phyloP scores from a whole-genome alignment of 306 rosid genomes.

The Comarum palustre region DNA sequence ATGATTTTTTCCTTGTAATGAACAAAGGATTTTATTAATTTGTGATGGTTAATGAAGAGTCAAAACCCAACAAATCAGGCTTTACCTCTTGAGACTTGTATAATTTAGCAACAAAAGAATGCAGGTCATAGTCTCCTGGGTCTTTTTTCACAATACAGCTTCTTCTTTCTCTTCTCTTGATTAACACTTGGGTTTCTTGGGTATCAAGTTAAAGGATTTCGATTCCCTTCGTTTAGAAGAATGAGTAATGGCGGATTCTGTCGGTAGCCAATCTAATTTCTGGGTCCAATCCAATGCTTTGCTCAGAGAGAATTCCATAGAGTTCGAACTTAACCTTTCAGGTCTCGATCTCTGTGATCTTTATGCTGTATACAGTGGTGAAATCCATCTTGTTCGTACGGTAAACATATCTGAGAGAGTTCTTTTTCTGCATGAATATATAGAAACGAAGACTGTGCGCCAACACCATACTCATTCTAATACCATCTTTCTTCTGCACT shows the following conservation, averaged over 20 bases:
- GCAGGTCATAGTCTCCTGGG: background rate
- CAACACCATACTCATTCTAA: background rate
- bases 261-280: slow-evolving; percentile 57
- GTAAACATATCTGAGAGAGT: too few relatives aligned
- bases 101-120: slow-evolving; percentile 2
- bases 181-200: background rate
- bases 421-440: too few relatives aligned
- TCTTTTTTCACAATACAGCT: background rate
- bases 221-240: background rate
- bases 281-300: slow-evolving; percentile 80
- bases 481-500: background rate
- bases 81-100: background rate
- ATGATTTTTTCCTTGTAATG: background rate
- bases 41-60: slow-evolving; percentile 8
- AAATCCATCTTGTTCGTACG: too few relatives aligned
- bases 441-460: slow-evolving; percentile 8
- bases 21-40: background rate
- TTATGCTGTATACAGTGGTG: background rate
- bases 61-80: slow-evolving; percentile 5
- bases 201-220: background rate
- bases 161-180: background rate
- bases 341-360: slow-evolving; percentile 31
- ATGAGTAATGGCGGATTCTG: slow-evolving; percentile 35
- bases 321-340: slow-evolving; percentile 72
- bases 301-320: slow-evolving; percentile 73